Evolutionary conservation across 306 rosid genomes (phyloP).

Genomic region (Cicer chorassanicum): DNA sequence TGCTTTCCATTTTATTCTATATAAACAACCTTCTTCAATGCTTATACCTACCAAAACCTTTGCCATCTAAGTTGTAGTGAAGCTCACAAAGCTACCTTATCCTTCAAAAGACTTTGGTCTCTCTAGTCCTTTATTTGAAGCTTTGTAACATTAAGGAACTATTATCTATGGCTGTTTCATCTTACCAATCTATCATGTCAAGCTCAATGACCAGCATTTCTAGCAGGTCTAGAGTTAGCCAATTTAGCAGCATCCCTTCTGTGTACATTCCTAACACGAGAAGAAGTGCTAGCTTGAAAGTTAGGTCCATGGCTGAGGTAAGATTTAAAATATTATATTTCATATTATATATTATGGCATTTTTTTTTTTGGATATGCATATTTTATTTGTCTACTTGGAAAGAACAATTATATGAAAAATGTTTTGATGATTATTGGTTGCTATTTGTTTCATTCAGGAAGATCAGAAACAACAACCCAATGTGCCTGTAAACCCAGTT

Average conservation of each 20-base stretch:
- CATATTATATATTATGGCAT: too few relatives aligned
- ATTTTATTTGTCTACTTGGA: not conserved
- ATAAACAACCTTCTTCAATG: slow-evolving; percentile 33
- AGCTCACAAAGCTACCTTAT: not conserved
- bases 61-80: not conserved
- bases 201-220: slow-evolving; percentile 41
- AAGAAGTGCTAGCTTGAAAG: slow-evolving; percentile 43
- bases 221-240: slow-evolving; percentile 46
- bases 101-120: not conserved
- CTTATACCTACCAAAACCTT: not conserved
- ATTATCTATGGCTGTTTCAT: slow-evolving; percentile 54
- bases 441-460: slow-evolving; percentile 8
- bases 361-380: too few relatives aligned
- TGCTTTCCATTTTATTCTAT: slow-evolving; percentile 41
- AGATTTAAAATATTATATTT: too few relatives aligned
- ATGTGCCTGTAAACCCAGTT: not conserved
- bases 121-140: not conserved
- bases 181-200: slow-evolving; percentile 51
- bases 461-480: slow-evolving; percentile 15
- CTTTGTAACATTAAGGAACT: not conserved
- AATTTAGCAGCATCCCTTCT: slow-evolving; percentile 40
- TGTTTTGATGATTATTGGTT: not conserved
- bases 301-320: slow-evolving; percentile 58
- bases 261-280: not conserved
- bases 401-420: not conserved